Evolutionary conservation across 768 basidiomycete genomes (phyloP), one percentile per base, ranked within the genome.

Genomic region (Xerocomus brunneocitrinus): DNA sequence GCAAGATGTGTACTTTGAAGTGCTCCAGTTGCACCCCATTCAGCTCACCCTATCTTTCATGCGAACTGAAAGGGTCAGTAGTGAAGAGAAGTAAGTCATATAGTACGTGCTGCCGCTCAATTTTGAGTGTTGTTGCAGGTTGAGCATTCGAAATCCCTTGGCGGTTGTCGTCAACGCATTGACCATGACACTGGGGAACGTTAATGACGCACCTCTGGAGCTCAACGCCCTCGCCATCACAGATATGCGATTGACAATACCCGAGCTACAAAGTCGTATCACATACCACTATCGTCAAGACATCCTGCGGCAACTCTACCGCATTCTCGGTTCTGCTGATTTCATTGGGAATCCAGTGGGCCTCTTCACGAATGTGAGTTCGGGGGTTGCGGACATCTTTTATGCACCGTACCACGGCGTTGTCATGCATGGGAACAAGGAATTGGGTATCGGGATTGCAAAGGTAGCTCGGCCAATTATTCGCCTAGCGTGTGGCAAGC

Each of bases 361-460:
- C 9, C 78, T 99, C 41, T 98, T 99, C 77, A 95, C 89, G 47
- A 98, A 98, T 65, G 94, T 99, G 65, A 95, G 92, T 65, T 97
- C 94, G 28, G 97, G 97, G 10, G 91, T 98, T 5, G 90, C 90
- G 49, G 97, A 99, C 68, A 95, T 98, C 60, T 98, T 99, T 77
- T 97, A 98, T 60, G 95, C 98, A 69, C 97, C 97, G 2, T 97
- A 95, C 76, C 87, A 94, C 53, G 95, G 95, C 32, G 89, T 95
- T 30, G 89, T 99, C 52, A 89, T 95, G 82, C 93, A 93, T 62
- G 95, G 95, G 3, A 95, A 95, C 70, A 87, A 85, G 63, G 95
- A 98, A 53, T 71, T 98, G 27, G 97, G 95, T 3, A 85, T 93
- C 54, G 92, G 95, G 22, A 91, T 98, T 53, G 95, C 95, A 7